Evolutionary conservation across 2,329 filamentous ascomycete genomes (phyloP).

Genomic region (Dendryphion nanum): DNA sequence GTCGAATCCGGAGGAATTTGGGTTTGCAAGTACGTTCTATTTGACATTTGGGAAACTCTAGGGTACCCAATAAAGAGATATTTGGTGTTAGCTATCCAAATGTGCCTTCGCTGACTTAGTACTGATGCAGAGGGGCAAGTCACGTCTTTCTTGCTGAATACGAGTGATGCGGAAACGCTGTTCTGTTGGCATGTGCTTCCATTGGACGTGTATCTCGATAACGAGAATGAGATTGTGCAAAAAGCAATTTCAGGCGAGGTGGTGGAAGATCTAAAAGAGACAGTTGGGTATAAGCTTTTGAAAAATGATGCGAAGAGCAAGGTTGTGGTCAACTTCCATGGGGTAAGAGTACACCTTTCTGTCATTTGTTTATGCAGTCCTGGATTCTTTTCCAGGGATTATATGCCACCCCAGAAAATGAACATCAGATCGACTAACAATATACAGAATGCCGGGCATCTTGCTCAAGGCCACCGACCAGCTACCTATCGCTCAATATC

Average conservation of each 20-base stretch:
- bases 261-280: slow-evolving; percentile 46
- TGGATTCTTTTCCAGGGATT: slow-evolving; percentile 2
- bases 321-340: slow-evolving; percentile 62
- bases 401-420: too few relatives aligned
- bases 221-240: slow-evolving; percentile 60
- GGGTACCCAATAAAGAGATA: neutral
- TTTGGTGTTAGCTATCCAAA: neutral
- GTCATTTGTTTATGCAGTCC: slow-evolving; percentile 1
- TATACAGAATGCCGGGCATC: slow-evolving; percentile 78
- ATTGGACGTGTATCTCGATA: slow-evolving; percentile 68
- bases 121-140: slow-evolving; percentile 71
- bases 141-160: slow-evolving; percentile 76
- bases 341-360: slow-evolving; percentile 47
- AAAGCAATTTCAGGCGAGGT: slow-evolving; percentile 38
- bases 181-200: slow-evolving; percentile 93
- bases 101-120: neutral
- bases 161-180: slow-evolving; percentile 71
- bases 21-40: slow-evolving; percentile 68
- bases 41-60: slow-evolving; percentile 3
- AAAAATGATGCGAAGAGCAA: slow-evolving; percentile 50
- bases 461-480: slow-evolving; percentile 76
- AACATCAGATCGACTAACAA: too few relatives aligned
- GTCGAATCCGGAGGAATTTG: slow-evolving; percentile 76
- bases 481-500: slow-evolving; percentile 75
- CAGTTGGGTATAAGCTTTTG: slow-evolving; percentile 52